phyloP scores from a whole-genome alignment of 2,329 filamentous ascomycete species.

The Aureobasidium sp. region DNA sequence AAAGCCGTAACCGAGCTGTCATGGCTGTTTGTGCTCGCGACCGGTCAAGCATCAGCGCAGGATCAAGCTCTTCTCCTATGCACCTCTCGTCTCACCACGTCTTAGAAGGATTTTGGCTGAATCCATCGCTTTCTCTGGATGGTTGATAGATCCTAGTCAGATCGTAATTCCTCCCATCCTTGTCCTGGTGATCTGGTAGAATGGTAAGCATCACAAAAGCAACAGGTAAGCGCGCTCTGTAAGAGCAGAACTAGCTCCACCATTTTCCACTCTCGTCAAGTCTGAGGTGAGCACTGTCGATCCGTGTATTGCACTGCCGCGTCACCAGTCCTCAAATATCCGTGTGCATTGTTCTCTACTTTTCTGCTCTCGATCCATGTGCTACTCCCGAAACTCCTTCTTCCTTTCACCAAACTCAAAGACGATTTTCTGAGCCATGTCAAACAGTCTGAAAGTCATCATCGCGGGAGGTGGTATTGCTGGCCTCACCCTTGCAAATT shows the following conservation, averaged over 20 bases:
- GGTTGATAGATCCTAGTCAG: not conserved
- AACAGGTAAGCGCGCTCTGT: not conserved
- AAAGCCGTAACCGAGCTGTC: no score
- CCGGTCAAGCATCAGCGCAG: not conserved
- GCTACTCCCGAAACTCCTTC: no score
- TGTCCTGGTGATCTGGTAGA: not conserved
- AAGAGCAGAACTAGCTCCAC: no score
- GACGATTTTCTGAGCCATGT: not conserved
- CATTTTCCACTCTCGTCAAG: not conserved
- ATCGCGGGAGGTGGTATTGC: constrained; percentile 43
- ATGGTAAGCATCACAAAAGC: not conserved
- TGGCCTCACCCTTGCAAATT: constrained; percentile 39
- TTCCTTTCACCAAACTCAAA: not conserved
- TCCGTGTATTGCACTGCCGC: not conserved
- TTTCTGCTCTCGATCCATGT: not conserved
- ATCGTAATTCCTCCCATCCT: not conserved
- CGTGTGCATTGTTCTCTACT: not conserved
- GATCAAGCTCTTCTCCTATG: not conserved
- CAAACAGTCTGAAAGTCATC: constrained; percentile 25
- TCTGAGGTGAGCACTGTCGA: not conserved
- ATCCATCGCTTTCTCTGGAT: no score
- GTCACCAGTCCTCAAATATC: not conserved
- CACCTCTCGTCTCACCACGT: not conserved
- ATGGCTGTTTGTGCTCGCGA: not conserved
- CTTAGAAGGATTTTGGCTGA: not conserved